A percentile compares a stretch with the other conserved stretches of the same genome.
Conservation (phyloP, 2,329 filamentous ascomycete species). For the Alternaria panax region DNA sequence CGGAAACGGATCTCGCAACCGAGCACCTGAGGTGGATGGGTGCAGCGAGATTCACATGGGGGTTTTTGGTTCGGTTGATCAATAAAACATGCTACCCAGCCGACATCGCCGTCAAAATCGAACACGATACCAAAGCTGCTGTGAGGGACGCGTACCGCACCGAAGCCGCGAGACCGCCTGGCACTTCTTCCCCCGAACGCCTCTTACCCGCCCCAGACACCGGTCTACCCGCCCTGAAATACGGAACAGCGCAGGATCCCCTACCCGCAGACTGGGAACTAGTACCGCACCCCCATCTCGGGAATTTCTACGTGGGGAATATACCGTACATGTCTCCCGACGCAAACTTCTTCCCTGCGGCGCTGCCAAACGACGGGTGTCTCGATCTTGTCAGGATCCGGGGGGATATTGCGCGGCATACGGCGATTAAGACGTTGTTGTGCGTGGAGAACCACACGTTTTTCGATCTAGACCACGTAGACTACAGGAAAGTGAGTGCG, state of each 20-base stretch:
- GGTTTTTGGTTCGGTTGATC: constrained; percentile 79
- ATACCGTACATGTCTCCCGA: constrained; percentile 92
- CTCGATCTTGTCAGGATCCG: constrained; percentile 85
- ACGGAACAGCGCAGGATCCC: constrained; percentile 79
- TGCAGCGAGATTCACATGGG: constrained; percentile 80
- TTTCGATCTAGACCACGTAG: constrained; percentile 79
- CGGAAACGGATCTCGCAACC: constrained; percentile 87
- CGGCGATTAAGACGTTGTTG: constrained; percentile 73
- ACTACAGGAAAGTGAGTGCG: constrained; percentile 84
- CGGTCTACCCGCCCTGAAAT: constrained; percentile 74
- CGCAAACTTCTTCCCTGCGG: constrained; percentile 84
- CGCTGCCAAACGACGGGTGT: constrained; percentile 81
- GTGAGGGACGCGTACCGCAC: constrained; percentile 75
- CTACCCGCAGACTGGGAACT: constrained; percentile 80
- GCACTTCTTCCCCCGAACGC: constrained; percentile 24
- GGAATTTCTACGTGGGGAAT: constrained; percentile 94
- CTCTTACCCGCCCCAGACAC: constrained; percentile 25
- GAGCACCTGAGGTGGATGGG: constrained; percentile 96
- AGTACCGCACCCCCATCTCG: constrained; percentile 76
- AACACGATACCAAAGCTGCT: constrained; percentile 74
- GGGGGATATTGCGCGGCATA: constrained; percentile 73
- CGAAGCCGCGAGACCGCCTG: constrained; percentile 35
- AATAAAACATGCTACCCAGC: constrained; percentile 84
- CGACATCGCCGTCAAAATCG: constrained; percentile 85
- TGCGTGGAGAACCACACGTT: constrained; percentile 76